Evolutionary conservation across 2,329 filamentous ascomycete species (phyloP), one percentile per base, ranked within the genome.

Genomic region (Paecilomyces sp.): DNA sequence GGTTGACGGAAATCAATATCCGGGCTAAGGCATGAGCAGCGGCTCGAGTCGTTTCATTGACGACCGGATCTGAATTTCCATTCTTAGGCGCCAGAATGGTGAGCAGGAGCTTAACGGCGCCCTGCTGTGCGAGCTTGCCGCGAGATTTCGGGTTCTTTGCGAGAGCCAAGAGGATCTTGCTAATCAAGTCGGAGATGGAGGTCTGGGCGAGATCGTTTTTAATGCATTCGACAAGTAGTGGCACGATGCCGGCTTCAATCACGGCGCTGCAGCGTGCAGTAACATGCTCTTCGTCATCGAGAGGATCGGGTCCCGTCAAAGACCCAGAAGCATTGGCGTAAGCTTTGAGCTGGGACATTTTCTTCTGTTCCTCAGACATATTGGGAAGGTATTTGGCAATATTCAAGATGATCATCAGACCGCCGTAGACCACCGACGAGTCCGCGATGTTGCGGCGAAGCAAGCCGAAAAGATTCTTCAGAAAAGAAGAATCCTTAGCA

Each of bases 281-380:
- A 34, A 96, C 92, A 64, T 90, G 86, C 1, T 87, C 81, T 60
- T 96, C 88, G 62, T 92, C 85, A 60, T 94, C 88, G 0, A 95
- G 79, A 7, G 85, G 84, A 69, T 92, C 85, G 0, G 80, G 72
- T 22, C 74, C 71, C 1, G 78, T 74, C n/a, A 83, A 71, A 62
- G 85, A 84, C 68, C 91, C 92, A 4, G 87, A 87, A 0, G 91
- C 89, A 70, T 96, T 91, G 13, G 94, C 94, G 68, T 97, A 99
- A 1, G 92, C 91, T 78, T 96, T 97, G 53, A 99, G 83, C 72
- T 99, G 90, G 5, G 85, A 85, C 78, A 99, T 91, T 69, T 90
- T 91, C 77, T 93, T 94, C 68, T 97, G 89, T 74, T 99, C 94
- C 63, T 97, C 93, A 0, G 91, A 88, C 50, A 92, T 80, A 7